Evolutionary conservation across 179 eudicot species (phyloP).

Genomic region (Corrigiola litoralis): DNA sequence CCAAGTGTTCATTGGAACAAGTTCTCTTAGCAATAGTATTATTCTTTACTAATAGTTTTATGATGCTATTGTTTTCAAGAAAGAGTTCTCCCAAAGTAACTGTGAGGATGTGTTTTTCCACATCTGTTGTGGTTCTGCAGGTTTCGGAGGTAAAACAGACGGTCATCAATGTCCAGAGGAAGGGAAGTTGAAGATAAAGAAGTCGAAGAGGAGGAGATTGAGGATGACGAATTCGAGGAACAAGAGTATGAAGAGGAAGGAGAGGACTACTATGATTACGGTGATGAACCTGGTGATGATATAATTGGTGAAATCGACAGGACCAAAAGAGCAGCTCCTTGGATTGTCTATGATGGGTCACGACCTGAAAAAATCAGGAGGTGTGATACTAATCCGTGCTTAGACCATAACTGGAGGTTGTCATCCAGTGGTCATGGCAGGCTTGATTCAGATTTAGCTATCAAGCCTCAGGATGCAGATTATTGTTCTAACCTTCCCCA

Average conservation of each 20-base stretch:
- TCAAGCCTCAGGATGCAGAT: slow-evolving; percentile 82
- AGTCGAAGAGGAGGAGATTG: slow-evolving; percentile 9
- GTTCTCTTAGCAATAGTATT: no score
- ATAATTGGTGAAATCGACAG: neutral
- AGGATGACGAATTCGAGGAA: slow-evolving; percentile 11
- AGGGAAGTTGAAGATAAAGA: slow-evolving; percentile 3
- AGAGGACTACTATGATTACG: slow-evolving; percentile 8
- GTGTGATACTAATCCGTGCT: slow-evolving; percentile 14
- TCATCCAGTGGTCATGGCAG: slow-evolving; percentile 4
- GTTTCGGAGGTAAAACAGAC: neutral
- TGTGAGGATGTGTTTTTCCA: neutral
- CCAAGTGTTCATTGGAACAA: no score
- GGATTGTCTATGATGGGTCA: slow-evolving; percentile 4
- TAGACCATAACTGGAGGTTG: slow-evolving; percentile 1
- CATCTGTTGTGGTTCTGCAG: slow-evolving; percentile 1
- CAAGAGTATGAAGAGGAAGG: slow-evolving; percentile 8
- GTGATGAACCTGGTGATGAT: slow-evolving; percentile 1
- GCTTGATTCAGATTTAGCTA: slow-evolving; percentile 17
- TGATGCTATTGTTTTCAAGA: neutral
- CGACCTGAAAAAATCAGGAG: slow-evolving; percentile 13
- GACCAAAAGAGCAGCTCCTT: slow-evolving; percentile 8
- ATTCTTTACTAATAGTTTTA: no score
- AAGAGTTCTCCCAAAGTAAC: neutral
- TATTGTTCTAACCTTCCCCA: slow-evolving; percentile 22
- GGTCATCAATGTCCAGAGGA: slow-evolving; percentile 21